Evolutionary conservation across 805 yeast genomes (phyloP), one percentile per base, ranked within the genome.

Genomic region (Candida ponderosae): DNA sequence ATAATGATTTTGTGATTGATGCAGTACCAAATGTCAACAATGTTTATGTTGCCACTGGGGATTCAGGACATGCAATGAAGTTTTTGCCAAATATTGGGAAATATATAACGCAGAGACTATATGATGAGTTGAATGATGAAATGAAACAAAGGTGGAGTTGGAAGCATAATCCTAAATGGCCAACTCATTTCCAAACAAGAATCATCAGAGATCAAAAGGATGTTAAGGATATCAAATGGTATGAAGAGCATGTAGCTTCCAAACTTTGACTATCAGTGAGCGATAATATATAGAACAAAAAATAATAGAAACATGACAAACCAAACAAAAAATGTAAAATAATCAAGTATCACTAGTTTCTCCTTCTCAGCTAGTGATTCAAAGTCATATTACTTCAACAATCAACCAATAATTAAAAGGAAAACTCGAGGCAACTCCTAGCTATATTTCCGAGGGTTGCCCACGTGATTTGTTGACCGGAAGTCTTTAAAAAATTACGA

Each of bases 11-110:
- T 37, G 47, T 69, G 13, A 60, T 69, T 18, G 70, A 67, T 42
- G 40, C 40, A 20, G 55, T 62, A 18, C 74, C 74, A 2, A 45
- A 45, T 2, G 42, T 43, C 15, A 31, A 38, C 0, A 59, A 58
- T 20, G 51, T 65, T 2, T 57, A 42, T 35, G 63, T 70, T n/a
- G 72, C 71, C 0, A 56, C 68, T 10, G 76, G 76, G 15, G 74
- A 69, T 45, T 62, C 73, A 4, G 72, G 74, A 8, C 74, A 69
- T 47, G 71, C 60, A 5, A 69, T 61, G 50, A 70, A 69, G 46
- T 65, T 65, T 32, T 43, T 70, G 38, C 76, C 76, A 14, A 63
- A 57, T 31, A 66, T 70, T 35, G 74, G 76, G 1, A 59, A 56
- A 37, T 70, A 69, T 41, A 65, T 69, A 15, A 37, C 40, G 4